phyloP scores from a whole-genome alignment of 2,329 filamentous ascomycete species.

The Trichoderma pleuroti region DNA sequence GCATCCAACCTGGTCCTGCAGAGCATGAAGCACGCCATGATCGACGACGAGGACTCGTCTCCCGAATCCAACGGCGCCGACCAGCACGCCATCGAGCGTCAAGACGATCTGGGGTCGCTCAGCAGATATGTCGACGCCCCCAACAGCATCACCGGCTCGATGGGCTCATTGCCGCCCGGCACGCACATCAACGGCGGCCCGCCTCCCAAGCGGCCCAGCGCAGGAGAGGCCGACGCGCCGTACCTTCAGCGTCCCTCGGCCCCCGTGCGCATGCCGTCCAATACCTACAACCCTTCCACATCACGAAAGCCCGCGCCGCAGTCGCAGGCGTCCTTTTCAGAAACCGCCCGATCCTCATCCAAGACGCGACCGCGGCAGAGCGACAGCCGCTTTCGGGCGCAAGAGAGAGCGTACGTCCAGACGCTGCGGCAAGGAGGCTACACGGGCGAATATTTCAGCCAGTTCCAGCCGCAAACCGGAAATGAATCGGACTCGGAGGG shows the following conservation, averaged over 20 bases:
- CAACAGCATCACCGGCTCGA: constrained; percentile 38
- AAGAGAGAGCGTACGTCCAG: constrained; percentile 94
- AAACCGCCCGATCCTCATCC: constrained; percentile 48
- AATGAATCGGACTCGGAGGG: constrained; percentile 85
- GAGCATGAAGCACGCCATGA: constrained; percentile 34
- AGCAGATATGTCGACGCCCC: constrained; percentile 42
- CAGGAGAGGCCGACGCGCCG: constrained; percentile 13
- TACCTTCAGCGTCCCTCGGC: constrained; percentile 64
- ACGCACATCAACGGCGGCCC: constrained; percentile 40
- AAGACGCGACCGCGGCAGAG: constrained; percentile 48
- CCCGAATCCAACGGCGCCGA: constrained; percentile 39
- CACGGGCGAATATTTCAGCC: constrained; percentile 64
- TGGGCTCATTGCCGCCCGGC: constrained; percentile 41
- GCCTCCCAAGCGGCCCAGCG: constrained; percentile 34
- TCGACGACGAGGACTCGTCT: constrained; percentile 29
- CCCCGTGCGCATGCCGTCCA: constrained; percentile 71
- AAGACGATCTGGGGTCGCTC: constrained; percentile 47
- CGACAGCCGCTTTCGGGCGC: constrained; percentile 47
- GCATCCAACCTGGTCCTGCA: constrained; percentile 39
- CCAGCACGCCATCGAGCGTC: constrained; percentile 45
- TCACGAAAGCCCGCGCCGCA: constrained; percentile 49
- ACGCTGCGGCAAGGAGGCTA: constrained; percentile 74
- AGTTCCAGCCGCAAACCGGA: constrained; percentile 57
- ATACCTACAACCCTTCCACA: constrained; percentile 70
- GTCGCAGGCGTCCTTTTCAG: constrained; percentile 40